Conservation (phyloP, 2,329 filamentous ascomycete genomes). For the Paraconiothyrium brasiliense region DNA sequence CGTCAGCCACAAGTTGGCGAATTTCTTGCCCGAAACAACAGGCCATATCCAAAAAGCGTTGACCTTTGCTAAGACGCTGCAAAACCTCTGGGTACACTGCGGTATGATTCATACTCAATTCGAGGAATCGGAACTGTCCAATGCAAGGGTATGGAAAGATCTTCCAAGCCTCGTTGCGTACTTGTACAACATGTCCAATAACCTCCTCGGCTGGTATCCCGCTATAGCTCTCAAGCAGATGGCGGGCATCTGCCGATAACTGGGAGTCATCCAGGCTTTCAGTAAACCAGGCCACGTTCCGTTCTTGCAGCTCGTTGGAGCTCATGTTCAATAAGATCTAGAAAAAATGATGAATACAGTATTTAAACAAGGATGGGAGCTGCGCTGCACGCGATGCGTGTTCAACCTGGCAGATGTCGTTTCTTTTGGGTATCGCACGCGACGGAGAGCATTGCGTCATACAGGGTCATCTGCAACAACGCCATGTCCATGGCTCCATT, state of each 20-base stretch:
- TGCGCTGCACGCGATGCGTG: background rate
- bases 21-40: conserved; percentile 58
- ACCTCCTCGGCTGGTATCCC: conserved; percentile 44
- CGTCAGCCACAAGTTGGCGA: conserved; percentile 51
- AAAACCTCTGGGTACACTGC: conserved; percentile 38
- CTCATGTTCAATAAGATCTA: background rate
- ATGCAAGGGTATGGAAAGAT: conserved; percentile 46
- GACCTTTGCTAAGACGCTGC: conserved; percentile 35
- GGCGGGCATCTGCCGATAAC: conserved; percentile 36
- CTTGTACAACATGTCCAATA: conserved; percentile 39
- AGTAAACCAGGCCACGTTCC: conserved; percentile 38
- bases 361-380: background rate
- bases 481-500: background rate
- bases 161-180: conserved; percentile 39
- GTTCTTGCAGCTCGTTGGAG: conserved; percentile 2
- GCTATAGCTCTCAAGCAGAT: conserved; percentile 50
- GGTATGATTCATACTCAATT: conserved; percentile 33
- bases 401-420: background rate
- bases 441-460: background rate
- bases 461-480: background rate
- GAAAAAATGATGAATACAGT: background rate
- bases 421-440: background rate
- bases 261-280: conserved; percentile 31
- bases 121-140: conserved; percentile 44
- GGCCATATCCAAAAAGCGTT: conserved; percentile 52